A percentile compares a stretch with the other conserved stretches of the same genome.
Conservation (phyloP, 2,329 filamentous ascomycete species). For the Colletotrichum eremochloae region DNA sequence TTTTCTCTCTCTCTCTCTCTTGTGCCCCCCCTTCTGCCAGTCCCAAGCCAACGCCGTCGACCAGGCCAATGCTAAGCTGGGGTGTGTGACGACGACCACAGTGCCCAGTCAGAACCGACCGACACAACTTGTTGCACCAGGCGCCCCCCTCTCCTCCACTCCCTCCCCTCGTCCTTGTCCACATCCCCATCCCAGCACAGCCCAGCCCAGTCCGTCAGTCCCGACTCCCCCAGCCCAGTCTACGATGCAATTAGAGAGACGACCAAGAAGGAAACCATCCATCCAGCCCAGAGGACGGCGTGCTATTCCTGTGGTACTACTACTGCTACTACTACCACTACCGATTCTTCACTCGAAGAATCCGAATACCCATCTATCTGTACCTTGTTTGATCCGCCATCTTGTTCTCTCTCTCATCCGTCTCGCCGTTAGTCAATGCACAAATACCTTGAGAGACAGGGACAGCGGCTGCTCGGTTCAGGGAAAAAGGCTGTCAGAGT, state of each 20-base stretch:
- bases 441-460: not conserved
- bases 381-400: too few relatives aligned
- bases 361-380: not conserved
- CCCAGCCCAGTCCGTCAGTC: not conserved
- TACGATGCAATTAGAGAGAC: not conserved
- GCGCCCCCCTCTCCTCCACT: not conserved
- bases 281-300: not conserved
- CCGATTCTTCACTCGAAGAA: not conserved
- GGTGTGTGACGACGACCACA: not conserved
- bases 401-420: not conserved
- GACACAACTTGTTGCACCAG: slow-evolving; percentile 4
- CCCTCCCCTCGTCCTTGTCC: not conserved
- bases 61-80: slow-evolving; percentile 1
- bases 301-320: not conserved
- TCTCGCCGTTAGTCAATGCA: not conserved
- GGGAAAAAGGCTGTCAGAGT: not conserved
- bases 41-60: slow-evolving; percentile 7
- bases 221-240: too few relatives aligned
- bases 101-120: not conserved
- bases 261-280: not conserved
- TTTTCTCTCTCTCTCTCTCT: not conserved
- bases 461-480: not conserved
- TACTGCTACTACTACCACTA: not conserved
- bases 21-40: not conserved
- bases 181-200: not conserved